Conservation (phyloP, 257 asterid species). For the Solanum raphanifolium region DNA sequence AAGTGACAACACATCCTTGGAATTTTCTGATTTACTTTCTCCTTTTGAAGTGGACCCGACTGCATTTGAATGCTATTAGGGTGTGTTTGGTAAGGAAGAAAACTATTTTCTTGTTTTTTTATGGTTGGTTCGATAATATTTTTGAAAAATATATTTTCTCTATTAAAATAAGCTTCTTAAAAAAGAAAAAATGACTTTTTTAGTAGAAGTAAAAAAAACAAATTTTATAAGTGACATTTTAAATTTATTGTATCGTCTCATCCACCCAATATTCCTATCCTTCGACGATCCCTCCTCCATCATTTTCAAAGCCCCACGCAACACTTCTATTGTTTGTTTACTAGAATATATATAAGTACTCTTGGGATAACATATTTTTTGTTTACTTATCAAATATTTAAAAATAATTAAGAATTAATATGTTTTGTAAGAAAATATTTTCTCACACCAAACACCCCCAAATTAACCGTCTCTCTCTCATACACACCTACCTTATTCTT, state of each 20-base stretch:
- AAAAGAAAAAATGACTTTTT: no score
- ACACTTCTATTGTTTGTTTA: background rate
- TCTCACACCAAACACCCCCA: background rate
- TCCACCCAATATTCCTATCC: no score
- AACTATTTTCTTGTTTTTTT: no score
- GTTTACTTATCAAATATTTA: no score
- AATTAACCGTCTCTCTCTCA: no score
- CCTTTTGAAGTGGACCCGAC: background rate
- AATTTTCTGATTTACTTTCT: background rate
- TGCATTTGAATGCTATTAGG: background rate
- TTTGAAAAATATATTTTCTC: background rate
- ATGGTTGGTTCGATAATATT: background rate
- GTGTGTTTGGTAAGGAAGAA: background rate
- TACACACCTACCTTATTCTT: no score
- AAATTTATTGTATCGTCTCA: no score
- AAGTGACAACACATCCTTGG: background rate
- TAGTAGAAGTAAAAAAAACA: background rate
- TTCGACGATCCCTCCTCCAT: accelerated
- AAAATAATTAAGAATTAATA: no score
- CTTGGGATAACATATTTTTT: no score
- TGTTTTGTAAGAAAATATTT: no score
- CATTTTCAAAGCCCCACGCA: background rate
- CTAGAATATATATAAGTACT: no score
- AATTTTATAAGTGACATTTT: background rate
- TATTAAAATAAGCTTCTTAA: background rate